Percentiles rank a stretch among this genome's conserved stretches.
Conservation (phyloP, 176 grass and related monocot species). For the Elymus sibiricus region DNA sequence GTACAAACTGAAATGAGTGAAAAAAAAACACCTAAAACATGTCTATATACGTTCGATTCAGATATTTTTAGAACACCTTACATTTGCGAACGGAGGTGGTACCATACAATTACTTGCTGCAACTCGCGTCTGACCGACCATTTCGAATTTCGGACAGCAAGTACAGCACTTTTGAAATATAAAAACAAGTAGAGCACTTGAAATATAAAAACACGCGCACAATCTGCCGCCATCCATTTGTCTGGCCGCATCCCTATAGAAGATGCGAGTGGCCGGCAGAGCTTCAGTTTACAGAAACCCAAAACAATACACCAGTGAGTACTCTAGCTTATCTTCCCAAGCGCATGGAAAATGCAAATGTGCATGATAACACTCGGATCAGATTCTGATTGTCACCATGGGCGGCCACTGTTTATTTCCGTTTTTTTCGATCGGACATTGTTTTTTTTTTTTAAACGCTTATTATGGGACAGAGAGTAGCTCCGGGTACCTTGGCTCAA, state of each 20-base stretch:
- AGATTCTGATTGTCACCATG: slow-evolving; percentile 19
- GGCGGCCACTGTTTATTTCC: not conserved
- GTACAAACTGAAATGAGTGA: no score
- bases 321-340: not conserved
- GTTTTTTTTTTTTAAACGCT: not conserved
- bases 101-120: no score
- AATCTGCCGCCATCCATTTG: not conserved
- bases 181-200: not conserved
- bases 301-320: not conserved
- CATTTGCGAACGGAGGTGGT: no score
- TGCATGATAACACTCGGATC: not conserved
- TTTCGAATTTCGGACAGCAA: not conserved
- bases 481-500: no score
- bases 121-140: not conserved
- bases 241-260: not conserved
- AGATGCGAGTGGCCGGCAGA: not conserved
- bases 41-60: no score
- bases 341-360: not conserved
- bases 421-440: not conserved
- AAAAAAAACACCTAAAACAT: no score
- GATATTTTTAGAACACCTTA: no score
- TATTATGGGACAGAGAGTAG: no score
- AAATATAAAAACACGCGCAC: not conserved
- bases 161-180: not conserved
- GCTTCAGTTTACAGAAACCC: not conserved